Conservation (phyloP, 176 grass and related monocot genomes). For the Dactylis glomerata region DNA sequence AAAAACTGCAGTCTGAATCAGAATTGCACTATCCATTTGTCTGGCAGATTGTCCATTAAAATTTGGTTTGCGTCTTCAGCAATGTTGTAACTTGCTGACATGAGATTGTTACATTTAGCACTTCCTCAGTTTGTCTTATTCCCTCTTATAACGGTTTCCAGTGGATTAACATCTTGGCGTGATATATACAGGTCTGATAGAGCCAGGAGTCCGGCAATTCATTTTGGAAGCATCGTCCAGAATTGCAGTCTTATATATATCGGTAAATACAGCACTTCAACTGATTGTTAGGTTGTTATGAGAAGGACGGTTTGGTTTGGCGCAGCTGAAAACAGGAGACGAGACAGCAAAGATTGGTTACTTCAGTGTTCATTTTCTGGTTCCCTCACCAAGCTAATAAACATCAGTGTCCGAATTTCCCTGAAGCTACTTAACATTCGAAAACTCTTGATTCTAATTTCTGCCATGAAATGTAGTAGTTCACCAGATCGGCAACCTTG, state of each 20-base stretch:
- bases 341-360: not conserved
- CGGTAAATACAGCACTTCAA: not conserved
- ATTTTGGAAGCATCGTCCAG: not conserved
- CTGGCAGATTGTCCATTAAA: not conserved
- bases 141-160: not conserved
- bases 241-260: not conserved
- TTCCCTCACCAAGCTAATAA: not conserved
- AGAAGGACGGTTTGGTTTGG: conserved; percentile 13
- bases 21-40: not conserved
- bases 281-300: conserved; percentile 7
- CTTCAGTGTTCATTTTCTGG: not conserved
- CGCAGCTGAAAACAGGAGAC: not conserved
- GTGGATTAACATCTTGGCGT: not conserved
- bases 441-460: not conserved
- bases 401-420: no score
- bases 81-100: no score
- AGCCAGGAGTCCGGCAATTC: no score
- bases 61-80: not conserved
- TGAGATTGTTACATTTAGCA: not conserved
- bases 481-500: not conserved
- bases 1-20: not conserved
- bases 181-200: not conserved
- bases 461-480: not conserved
- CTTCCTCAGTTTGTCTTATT: not conserved
- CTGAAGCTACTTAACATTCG: no score